Evolutionary conservation across 306 rosid species (phyloP).

Genomic region (Heteromeles arbutifolia): DNA sequence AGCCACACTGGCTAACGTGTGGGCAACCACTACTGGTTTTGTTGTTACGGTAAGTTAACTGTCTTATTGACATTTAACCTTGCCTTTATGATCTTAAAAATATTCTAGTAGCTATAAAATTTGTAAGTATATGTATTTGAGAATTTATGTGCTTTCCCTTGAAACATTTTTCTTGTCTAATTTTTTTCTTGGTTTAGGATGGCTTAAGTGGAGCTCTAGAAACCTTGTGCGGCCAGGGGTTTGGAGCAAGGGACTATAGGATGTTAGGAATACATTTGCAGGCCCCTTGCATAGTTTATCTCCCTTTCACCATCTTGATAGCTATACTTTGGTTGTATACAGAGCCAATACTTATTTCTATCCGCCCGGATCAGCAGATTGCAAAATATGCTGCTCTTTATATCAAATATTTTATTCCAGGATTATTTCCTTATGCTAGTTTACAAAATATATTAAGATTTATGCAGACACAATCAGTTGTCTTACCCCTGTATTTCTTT

Average conservation of each 20-base stretch:
- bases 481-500: constrained; percentile 19
- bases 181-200: constrained; percentile 20
- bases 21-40: no score
- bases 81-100: no score
- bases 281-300: constrained; percentile 39
- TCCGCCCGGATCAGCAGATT: constrained; percentile 54
- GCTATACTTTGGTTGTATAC: constrained; percentile 56
- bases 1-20: no score
- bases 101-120: no score
- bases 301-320: constrained; percentile 41
- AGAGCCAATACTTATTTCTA: constrained; percentile 10
- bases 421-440: constrained; percentile 55
- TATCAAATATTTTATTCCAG: constrained; percentile 53
- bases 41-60: no score
- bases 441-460: no score
- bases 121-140: no score
- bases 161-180: no score
- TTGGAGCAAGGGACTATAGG: constrained; percentile 54
- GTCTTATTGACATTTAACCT: no score
- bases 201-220: constrained; percentile 85
- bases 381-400: constrained; percentile 48
- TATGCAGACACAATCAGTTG: no score
- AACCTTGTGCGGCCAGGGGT: constrained; percentile 83
- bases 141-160: no score
- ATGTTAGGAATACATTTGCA: constrained; percentile 66